Conservation (phyloP, 129 eudicot genomes). For the Mikania micrantha region DNA sequence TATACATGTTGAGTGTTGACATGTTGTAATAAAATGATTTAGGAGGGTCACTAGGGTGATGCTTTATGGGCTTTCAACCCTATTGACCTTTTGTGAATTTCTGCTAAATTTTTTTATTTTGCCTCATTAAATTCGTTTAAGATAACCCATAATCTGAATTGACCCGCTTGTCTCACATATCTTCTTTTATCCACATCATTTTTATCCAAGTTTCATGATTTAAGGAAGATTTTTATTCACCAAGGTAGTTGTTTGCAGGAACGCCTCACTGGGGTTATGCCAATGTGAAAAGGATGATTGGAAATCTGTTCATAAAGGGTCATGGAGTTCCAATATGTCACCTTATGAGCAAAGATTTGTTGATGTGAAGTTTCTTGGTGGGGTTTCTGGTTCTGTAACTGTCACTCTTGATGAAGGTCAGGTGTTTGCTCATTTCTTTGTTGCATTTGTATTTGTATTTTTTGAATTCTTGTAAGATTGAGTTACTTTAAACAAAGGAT, state of each 20-base stretch:
- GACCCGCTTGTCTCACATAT: neutral
- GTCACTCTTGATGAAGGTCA: constrained; percentile 64
- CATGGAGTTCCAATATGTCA: constrained; percentile 58
- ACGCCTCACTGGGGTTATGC: constrained; percentile 64
- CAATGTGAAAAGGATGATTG: constrained; percentile 67
- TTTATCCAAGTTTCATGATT: neutral
- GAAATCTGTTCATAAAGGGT: constrained; percentile 55
- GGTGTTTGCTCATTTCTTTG: constrained; percentile 1
- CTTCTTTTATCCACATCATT: neutral
- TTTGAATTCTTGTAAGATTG: neutral
- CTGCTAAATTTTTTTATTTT: neutral
- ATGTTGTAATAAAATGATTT: neutral
- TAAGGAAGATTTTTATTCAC: neutral
- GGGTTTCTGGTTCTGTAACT: constrained; percentile 55
- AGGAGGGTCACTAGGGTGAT: neutral
- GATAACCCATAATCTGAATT: neutral
- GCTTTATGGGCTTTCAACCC: neutral
- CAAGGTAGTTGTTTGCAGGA: constrained; percentile 38
- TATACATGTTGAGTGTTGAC: neutral
- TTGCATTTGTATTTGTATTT: neutral
- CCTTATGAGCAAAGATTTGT: constrained; percentile 66
- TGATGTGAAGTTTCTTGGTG: constrained; percentile 60
- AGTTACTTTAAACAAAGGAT: neutral
- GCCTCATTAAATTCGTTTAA: neutral
- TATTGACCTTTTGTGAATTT: neutral